Percentiles rank a stretch among this genome's conserved stretches.
These are phyloP conservation scores for Cordyceps militaris DNA, from an alignment of 2,329 filamentous ascomycete genomes.

Conservation along the genomic window DNA sequence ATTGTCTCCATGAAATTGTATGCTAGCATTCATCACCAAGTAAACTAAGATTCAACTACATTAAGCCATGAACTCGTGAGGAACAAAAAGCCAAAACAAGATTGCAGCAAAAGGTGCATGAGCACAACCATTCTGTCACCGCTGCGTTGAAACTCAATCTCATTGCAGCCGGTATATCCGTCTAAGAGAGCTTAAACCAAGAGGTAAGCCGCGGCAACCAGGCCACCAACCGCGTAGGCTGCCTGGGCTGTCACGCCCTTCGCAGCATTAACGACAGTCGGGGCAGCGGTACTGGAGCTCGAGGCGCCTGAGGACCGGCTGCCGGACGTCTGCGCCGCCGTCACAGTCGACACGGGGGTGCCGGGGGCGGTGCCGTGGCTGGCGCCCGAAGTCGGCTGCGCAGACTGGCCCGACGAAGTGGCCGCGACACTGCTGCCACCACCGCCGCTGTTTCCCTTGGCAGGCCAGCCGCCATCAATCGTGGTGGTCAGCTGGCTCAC, in stretches of 20 bases:
- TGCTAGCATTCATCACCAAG: neutral
- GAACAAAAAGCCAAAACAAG: neutral
- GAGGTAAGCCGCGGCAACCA: slow-evolving; percentile 10
- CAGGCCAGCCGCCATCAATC: slow-evolving; percentile 16
- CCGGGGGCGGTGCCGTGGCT: neutral
- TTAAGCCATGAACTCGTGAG: neutral
- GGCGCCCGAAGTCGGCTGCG: neutral
- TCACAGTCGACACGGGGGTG: neutral
- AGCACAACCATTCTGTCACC: neutral
- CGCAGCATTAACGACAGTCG: no score
- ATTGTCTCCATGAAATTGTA: neutral
- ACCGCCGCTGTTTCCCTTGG: neutral
- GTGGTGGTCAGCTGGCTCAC: slow-evolving; percentile 30
- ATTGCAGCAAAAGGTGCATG: neutral
- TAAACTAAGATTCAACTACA: neutral
- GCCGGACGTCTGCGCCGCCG: neutral
- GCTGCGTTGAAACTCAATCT: neutral
- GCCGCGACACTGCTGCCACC: neutral
- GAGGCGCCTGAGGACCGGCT: neutral
- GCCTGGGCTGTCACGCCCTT: neutral
- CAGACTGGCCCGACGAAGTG: neutral
- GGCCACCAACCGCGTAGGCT: neutral
- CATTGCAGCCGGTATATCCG: neutral
- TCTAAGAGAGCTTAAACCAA: slow-evolving; percentile 1
- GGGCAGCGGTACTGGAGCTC: neutral